Evolutionary conservation across 179 eudicot species (phyloP), one percentile per base, ranked within the genome.

Genomic region (Kewa caespitosa): DNA sequence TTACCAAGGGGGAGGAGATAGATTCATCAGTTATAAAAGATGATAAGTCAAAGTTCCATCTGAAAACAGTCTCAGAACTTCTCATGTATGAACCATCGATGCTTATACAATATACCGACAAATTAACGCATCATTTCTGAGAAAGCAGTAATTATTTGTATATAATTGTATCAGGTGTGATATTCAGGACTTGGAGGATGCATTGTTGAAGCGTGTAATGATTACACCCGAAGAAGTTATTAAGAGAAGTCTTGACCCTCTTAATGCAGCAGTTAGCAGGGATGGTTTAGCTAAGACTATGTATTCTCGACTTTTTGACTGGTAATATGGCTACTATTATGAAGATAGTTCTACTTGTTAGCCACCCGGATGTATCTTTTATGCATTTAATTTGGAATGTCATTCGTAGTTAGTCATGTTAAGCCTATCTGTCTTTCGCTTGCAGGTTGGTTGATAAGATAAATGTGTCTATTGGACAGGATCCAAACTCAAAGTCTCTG

Each of bases 181-280:
- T 79, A 87, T 86, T 80, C 81, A 77, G 76, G 92, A 86, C 66
- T 74, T 93, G 89, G 92, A 93, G 86, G 98, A 93, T 90, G 98
- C 98, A 67, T 74, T 93, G 60, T 81, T 92, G 78, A 91, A 93
- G 85, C 94, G 98, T 86, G 89, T 93, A 70, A 93, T 93, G 98
- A 83, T 93, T 79, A 93, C 98, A 69, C 98, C 98, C 76, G 98
- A 93, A 84, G 98, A 93, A 87, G 90, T 93, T 77, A 93, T 93
- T 65, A 93, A 89, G 73, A 79, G 94, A 81, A 85, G 92, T 77
- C 98, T 93, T 68, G 98, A 93, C 86, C 98, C 98, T 80, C 89
- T 82, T 73, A 90, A 92, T 78, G 98, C 98, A 3, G 83, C 92
- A 65, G 84, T 89, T 59, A 90, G 97, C 84, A 90, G 98, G 81